Base-by-base conservation (phyloP, 345 rosid species). In the Eucalyptus marginata region DNA sequence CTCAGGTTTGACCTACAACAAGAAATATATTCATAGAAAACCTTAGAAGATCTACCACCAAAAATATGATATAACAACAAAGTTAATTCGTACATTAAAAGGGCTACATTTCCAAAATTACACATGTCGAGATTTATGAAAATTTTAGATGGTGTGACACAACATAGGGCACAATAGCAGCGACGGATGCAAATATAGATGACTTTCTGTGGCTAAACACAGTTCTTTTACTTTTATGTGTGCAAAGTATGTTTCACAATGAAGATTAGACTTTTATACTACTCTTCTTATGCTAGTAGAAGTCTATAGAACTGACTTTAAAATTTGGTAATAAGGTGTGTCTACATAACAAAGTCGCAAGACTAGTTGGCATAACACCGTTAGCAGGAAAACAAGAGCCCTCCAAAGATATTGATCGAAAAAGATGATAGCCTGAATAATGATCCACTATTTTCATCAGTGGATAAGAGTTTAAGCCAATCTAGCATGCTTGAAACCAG, bases 1-100 rank as follows among this genome's bases (percentile, higher is more conserved):
- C 95, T 96, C 98, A 84, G 99, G 99, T 94, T 95, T 95, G 89
- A 97, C 98, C 99, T 96, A 92, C 89, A 93, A 90, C 66, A 89
- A 51, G 89, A 90, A 88, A 76, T 76, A 76, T 20, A 76, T 76
- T 11, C 46, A 76, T 76, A 40, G 8, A 86, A 31, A 50, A 88
- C 68, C 52, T 80, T 81, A 81, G 49, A 79, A 25, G 54, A 76
- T 25, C 52, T 44, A n/a, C 49, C 52, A 88, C 49, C 51, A n/a
- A 68, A 87, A 84, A 81, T 27, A n/a, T 14, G 20, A 31, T 56
- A 33, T 43, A 76, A 76, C 84, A 76, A 76, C 47, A 40, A 44
- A 76, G 15, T 76, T 76, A 43, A 76, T 76, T 22, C 5, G 27
- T 40, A 20, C 15, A 20, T 76, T 40, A 40, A 76, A 76, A 40